Base-by-base conservation (phyloP, 345 rosid species). In the Isatis tinctoria region DNA sequence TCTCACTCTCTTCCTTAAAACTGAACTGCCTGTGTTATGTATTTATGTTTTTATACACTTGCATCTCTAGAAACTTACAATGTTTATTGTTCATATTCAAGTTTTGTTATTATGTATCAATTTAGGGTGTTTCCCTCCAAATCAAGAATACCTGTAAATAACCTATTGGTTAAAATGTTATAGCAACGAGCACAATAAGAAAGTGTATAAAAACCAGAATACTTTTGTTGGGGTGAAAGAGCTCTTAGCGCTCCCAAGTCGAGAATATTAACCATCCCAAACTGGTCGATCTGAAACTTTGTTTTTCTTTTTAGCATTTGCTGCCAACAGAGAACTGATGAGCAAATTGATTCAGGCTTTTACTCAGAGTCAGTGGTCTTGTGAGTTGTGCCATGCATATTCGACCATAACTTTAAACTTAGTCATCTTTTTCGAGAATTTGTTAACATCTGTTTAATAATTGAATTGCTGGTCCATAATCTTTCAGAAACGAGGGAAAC, bases 11-110 rank as follows among this genome's bases (percentile, higher is more conserved):
- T 67, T 70, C 37, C 17, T 32, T 27, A 49, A 58, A 77, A 70
- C 70, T 43, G 48, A 70, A 37, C 16, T 39, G 57, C 28, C 22
- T 49, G 54, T 77, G 67, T 58, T 41, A 57, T 71, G 58, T 70
- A 65, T 77, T 10, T 65, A 64, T 69, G 17, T 77, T 70, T 10
- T 58, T 27, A 14, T n/a, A 36, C 60, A 70, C 65, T 71, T 57
- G 28, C 33, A 33, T 44, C 70, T 67, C 53, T 48, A 58, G 74
- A 62, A 41, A 39, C 39, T 67, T 40, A 51, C 32, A 12, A 22
- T 22, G 27, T 5, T 16, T 40, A 33, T 51, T 61, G n/a, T 52
- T 51, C 27, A 4, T 40, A 26, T 65, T 35, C 8, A 51, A 28
- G 27, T 44, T 28, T 45, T 64, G 9, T 28, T 17, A 44, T 28